Evolutionary conservation across 441 rosid genomes (phyloP), one percentile per base, ranked within the genome.

Genomic region (Euphorbia schlechtendalii): DNA sequence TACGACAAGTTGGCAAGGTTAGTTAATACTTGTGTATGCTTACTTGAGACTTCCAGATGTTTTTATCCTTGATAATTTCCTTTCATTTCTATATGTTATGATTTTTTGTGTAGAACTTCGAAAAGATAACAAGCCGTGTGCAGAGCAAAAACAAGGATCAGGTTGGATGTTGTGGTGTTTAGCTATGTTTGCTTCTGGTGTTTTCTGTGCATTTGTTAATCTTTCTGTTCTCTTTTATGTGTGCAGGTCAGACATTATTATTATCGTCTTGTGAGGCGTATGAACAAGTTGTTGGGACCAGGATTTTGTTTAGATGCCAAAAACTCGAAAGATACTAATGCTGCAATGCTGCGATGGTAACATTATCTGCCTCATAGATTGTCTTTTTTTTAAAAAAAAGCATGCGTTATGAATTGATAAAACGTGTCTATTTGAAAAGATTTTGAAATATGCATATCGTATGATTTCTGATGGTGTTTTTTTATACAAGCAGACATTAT

Each of bases 81-180:
- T n/a, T n/a, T 63, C 62, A 41, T 45, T 68, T 45, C 77, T 11
- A 27, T 59, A 21, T 64, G 17, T 56, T 64, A 34, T 70, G 52
- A 59, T 62, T 63, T 41, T 64, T 41, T 28, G 56, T 83, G 73
- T 83, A 94, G 99, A 94, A 94, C 75, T 94, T 94, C 63, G 99
- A 92, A 87, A 94, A 89, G 86, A 94, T 94, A 73, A 94, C 99
- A 68, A 82, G 80, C 67, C 96, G 92, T 45, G 96, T 94, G 57
- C 96, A 89, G 78, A 94, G 96, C 78, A 94, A 94, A 82, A 94
- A 91, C 77, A 94, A 94, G 81, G 99, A 94, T 80, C 99, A 94
- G 99, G 98, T 94, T 48, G 66, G 61, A 74, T 60, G 43, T 60
- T 65, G 54, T 46, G 70, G 61, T 45, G 58, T 64, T 67, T 69